A percentile compares a stretch with the other conserved stretches of the same genome.
Evolutionary conservation across 2,329 filamentous ascomycete species (phyloP).

Genomic region (Zasmidium angulare): DNA sequence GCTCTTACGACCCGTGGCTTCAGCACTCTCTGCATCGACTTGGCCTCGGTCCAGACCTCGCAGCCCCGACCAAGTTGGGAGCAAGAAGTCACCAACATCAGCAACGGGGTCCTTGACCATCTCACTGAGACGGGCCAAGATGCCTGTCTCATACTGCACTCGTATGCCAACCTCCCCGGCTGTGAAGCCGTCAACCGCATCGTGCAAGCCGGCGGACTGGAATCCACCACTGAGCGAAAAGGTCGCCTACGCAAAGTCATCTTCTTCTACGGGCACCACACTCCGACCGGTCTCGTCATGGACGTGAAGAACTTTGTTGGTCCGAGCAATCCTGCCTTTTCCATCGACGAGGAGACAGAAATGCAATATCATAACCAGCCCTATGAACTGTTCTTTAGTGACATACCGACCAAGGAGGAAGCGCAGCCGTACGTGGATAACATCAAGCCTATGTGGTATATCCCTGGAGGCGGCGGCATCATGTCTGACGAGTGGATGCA

Average conservation of each 20-base stretch:
- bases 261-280: constrained; percentile 11
- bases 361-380: constrained; percentile 2
- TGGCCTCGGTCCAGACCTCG: not conserved
- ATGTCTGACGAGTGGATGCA: constrained; percentile 11
- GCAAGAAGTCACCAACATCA: constrained; percentile 12
- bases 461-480: constrained; percentile 7
- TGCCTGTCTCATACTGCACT: constrained; percentile 7
- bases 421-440: constrained; percentile 11
- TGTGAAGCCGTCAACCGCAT: constrained; percentile 14
- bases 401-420: constrained; percentile 2
- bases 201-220: constrained; percentile 7
- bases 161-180: constrained; percentile 8
- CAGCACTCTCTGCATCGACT: constrained; percentile 1
- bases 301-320: constrained; percentile 10
- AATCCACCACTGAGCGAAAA: not conserved
- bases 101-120: not conserved
- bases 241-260: constrained; percentile 6
- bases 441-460: constrained; percentile 12
- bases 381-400: constrained; percentile 11
- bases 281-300: constrained; percentile 5
- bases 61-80: constrained; percentile 10
- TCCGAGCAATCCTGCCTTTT: constrained; percentile 2
- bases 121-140: constrained; percentile 8
- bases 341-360: constrained; percentile 2
- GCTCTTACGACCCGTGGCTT: not conserved